A percentile compares a stretch with the other conserved stretches of the same genome.
These are phyloP conservation scores for Protomyces inundatus DNA, from an alignment of 1,139 yeast genomes.

Conservation along the genomic window DNA sequence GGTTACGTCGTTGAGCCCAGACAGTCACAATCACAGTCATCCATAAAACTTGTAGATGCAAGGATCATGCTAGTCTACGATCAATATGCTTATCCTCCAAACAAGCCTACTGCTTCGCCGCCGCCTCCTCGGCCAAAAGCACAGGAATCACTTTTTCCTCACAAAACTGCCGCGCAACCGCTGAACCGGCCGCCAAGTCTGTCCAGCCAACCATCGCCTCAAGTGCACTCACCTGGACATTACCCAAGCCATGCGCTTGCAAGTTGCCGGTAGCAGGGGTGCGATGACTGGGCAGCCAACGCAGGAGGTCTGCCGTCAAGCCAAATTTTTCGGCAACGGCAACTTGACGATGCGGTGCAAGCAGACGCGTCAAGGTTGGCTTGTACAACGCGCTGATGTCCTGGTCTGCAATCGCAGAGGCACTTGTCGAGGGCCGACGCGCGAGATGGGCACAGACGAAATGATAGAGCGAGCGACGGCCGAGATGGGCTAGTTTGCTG, in stretches of 20 bases:
- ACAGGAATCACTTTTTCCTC: constrained; percentile 11
- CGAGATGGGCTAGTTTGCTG: constrained; percentile 25
- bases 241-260: constrained; percentile 1
- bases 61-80: too few species aligned
- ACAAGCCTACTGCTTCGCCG: too few species aligned
- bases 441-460: neutral
- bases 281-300: constrained; percentile 9
- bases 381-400: neutral
- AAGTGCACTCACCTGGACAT: constrained; percentile 5
- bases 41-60: too few species aligned
- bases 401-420: constrained; percentile 3
- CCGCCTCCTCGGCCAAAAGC: neutral
- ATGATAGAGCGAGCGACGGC: constrained; percentile 4
- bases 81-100: too few species aligned
- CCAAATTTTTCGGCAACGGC: neutral
- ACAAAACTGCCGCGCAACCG: constrained; percentile 2
- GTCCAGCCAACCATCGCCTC: constrained; percentile 15
- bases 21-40: too few species aligned
- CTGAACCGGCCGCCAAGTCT: constrained; percentile 4
- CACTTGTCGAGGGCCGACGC: neutral
- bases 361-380: neutral
- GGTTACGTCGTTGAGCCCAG: too few species aligned
- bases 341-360: neutral
- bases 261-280: neutral
- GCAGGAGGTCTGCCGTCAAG: neutral